Base-by-base conservation (phyloP, 805 yeast genomes). In the Yarrowia hollandica region DNA sequence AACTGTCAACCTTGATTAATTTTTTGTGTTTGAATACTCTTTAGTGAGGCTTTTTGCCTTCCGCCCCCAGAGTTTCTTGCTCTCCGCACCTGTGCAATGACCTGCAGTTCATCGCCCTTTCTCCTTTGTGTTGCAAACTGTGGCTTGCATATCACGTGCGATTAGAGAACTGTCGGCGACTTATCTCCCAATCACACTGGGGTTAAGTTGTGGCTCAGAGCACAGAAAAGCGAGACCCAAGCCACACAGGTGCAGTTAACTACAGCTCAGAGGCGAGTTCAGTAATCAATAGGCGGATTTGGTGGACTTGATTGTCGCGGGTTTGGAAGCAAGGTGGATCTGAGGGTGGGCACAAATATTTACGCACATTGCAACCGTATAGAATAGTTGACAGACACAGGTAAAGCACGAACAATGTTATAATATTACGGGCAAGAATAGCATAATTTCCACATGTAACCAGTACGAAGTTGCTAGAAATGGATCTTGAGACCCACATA, bases 91-190 rank as follows among this genome's bases (percentile, higher is more conserved):
- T 19, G 35, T 30, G 35, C 52, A 44, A 28, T 28, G 35, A 30
- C 26, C 12, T 44, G 52, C 52, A 44, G 52, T 44, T 44, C 35
- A 44, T 44, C 52, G 52, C 26, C n/a, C 35, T 14, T 14, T 2
- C 22, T 15, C n/a, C 55, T 22, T 48, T 48, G 55, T 48, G 28
- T 5, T 30, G 16, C 16, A 15, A 33, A 33, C 21, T 31, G 55
- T 48, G 55, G 55, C 55, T 48, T 48, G 55, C 55, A 33, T 21
- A 22, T 48, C 55, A 48, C 55, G 55, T 48, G 55, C 39, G 55
- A 48, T 48, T 48, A 48, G 55, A 48, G 22, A 33, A 15, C 39
- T 15, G 4, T 1, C 21, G 5, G 3, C 6, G 15, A 28, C 25
- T 48, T 33, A 21, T 33, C 39, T 48, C 55, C 55, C 55, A 48